Percentiles rank a stretch among this genome's conserved stretches.
phyloP scores from a whole-genome alignment of 768 basidiomycete species.

The Serendipita sp. region DNA sequence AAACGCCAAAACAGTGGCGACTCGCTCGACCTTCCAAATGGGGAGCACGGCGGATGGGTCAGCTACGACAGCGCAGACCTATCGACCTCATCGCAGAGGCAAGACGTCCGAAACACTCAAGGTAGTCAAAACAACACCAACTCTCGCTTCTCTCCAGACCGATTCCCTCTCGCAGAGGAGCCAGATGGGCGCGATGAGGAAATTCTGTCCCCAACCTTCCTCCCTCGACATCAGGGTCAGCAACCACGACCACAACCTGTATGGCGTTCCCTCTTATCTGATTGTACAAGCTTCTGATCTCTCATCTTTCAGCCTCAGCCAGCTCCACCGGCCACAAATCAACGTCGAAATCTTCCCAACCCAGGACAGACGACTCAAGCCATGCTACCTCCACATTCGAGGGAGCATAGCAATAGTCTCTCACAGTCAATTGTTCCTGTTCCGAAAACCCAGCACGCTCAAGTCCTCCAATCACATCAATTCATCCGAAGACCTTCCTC shows the following conservation, averaged over 20 bases:
- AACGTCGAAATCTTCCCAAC: background rate
- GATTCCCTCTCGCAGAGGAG: constrained; percentile 1
- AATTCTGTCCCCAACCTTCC: background rate
- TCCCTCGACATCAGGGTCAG: background rate
- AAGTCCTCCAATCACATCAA: background rate
- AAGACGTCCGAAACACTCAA: background rate
- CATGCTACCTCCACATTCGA: background rate
- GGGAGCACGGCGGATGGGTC: constrained; percentile 6
- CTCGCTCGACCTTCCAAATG: constrained; percentile 4
- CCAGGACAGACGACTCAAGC: background rate
- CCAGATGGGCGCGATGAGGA: constrained; percentile 4
- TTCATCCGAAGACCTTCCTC: background rate
- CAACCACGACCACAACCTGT: constrained; percentile 1
- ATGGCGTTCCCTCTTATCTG: background rate
- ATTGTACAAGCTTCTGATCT: background rate
- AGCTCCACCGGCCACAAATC: background rate
- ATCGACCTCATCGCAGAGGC: too few species aligned
- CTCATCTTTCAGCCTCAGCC: background rate
- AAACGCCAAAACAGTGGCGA: constrained; percentile 4
- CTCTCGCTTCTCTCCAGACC: constrained; percentile 4
- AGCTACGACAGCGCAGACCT: constrained; percentile 3
- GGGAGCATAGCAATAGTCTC: background rate
- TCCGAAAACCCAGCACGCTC: constrained; percentile 4
- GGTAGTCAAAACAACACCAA: background rate
- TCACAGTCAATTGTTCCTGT: background rate